Evolutionary conservation across 176 grass and related monocot genomes (phyloP), one percentile per base, ranked within the genome.

Genomic region (Aegilops longissima): DNA sequence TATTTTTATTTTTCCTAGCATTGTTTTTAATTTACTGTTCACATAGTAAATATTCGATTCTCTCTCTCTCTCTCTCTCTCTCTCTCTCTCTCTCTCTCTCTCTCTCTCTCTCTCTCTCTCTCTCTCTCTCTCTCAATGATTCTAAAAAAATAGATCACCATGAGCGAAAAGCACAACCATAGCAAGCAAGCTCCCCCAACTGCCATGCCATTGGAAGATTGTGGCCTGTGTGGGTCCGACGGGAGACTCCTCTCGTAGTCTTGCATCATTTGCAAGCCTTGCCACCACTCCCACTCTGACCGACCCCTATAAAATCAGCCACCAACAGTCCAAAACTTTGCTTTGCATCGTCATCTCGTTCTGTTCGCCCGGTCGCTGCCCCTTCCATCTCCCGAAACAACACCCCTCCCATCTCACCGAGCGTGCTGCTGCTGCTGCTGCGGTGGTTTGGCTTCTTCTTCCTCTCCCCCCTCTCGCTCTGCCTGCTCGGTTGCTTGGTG

Each of bases 221-320:
- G 27, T 27, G 27, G 27, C 27, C 27, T 27, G 27, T 9, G 29
- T 18, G 78, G 62, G 64, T 0, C 72, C 83, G 83, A 54, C 70
- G 6, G 2, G 27, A 27, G 27, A 27, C 44, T 0, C 6, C 64
- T 47, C 49, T 30, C 11, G 16, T 52, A 66, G 35, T 24, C 27
- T 33, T 54, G 18, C 12, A n/a, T 47, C 29, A 21, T 36, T 44
- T 59, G 80, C 87, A 51, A 24, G 72, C 56, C 61, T 77, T 44
- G 34, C 44, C 83, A 33, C n/a, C 61, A 47, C 27, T 68, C 59
- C 12, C 39, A 24, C 76, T 54, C 47, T 7, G 51, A 54, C 62
- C 23, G 83, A 14, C 70, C 58, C 61, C 61, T 90, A 82, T 86
- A 90, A 90, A 90, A 90, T 72, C 73, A 16, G 12, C 52, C 79